phyloP scores from a whole-genome alignment of 2,329 filamentous ascomycete genomes.

The Fusarium sp. region DNA sequence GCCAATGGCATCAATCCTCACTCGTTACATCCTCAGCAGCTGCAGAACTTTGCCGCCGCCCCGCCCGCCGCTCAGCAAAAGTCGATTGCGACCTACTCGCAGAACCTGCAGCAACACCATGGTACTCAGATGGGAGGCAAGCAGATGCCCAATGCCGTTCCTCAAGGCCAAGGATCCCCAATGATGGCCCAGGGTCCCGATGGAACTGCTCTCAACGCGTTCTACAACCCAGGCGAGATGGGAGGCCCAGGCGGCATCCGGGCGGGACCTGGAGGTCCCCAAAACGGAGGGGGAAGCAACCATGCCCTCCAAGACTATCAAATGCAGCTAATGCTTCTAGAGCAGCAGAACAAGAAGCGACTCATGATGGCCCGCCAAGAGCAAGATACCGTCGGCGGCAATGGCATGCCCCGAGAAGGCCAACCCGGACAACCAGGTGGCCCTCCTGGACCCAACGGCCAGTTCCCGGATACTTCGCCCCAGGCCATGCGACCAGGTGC shows the following conservation, averaged over 20 bases:
- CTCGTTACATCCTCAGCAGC: conserved; percentile 79
- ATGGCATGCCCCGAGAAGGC: conserved; percentile 59
- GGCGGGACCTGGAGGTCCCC: conserved; percentile 58
- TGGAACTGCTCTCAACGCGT: conserved; percentile 64
- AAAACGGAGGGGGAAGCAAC: conserved; percentile 68
- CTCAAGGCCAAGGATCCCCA: conserved; percentile 81
- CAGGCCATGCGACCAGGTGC: conserved; percentile 75
- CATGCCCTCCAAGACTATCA: conserved; percentile 88
- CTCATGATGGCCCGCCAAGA: conserved; percentile 85
- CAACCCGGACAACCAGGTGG: conserved; percentile 63
- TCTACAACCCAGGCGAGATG: conserved; percentile 73
- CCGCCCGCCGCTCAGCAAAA: conserved; percentile 76
- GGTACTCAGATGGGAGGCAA: conserved; percentile 83
- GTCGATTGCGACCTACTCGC: conserved; percentile 87
- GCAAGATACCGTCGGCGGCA: conserved; percentile 70
- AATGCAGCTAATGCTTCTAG: conserved; percentile 88
- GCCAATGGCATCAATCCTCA: conserved; percentile 80
- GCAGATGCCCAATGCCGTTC: conserved; percentile 78
- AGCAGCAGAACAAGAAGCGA: conserved; percentile 89
- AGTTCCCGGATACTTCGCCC: conserved; percentile 77
- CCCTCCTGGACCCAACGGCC: conserved; percentile 66
- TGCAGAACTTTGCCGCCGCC: conserved; percentile 69
- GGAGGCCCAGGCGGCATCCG: conserved; percentile 68
- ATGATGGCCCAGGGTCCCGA: conserved; percentile 83
- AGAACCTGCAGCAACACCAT: conserved; percentile 85